These are phyloP conservation scores for Pseudogymnoascus sp. DNA, from an alignment of 2,329 filamentous ascomycete species.

Conservation along the genomic window DNA sequence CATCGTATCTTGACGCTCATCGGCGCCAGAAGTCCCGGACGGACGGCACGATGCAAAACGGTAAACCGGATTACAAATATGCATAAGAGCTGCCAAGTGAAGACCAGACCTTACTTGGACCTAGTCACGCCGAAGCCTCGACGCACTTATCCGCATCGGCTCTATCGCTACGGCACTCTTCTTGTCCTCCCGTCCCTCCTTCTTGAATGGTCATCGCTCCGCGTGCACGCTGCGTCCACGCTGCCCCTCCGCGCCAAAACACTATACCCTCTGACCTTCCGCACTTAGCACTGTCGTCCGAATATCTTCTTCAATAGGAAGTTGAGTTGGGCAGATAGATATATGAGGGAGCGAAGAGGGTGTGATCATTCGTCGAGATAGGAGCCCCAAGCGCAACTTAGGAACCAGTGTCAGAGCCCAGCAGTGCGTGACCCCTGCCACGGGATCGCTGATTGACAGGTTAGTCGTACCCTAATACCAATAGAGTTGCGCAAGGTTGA, in stretches of 20 bases:
- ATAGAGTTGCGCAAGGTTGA: background rate
- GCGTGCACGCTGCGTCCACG: background rate
- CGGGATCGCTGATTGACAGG: background rate
- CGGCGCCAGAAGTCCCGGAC: too few relatives aligned
- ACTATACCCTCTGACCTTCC: background rate
- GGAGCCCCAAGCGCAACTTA: background rate
- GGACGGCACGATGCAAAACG: too few relatives aligned
- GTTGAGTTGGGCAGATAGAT: background rate
- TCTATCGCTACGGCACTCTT: background rate
- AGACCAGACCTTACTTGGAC: background rate
- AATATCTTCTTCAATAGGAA: background rate
- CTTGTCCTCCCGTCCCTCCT: background rate
- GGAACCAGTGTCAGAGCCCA: background rate
- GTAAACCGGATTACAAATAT: too few relatives aligned
- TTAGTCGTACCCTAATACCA: background rate
- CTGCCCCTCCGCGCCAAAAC: background rate
- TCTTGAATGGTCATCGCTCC: background rate
- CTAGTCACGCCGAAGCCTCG: background rate
- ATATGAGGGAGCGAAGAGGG: background rate
- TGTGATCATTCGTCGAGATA: background rate
- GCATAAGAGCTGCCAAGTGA: background rate
- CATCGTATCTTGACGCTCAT: too few relatives aligned
- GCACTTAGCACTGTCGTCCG: background rate
- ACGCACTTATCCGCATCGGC: background rate
- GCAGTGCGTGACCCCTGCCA: background rate